A percentile compares a stretch with the other conserved stretches of the same genome.
Conservation (phyloP, 441 rosid species). For the Brassica hybrid region DNA sequence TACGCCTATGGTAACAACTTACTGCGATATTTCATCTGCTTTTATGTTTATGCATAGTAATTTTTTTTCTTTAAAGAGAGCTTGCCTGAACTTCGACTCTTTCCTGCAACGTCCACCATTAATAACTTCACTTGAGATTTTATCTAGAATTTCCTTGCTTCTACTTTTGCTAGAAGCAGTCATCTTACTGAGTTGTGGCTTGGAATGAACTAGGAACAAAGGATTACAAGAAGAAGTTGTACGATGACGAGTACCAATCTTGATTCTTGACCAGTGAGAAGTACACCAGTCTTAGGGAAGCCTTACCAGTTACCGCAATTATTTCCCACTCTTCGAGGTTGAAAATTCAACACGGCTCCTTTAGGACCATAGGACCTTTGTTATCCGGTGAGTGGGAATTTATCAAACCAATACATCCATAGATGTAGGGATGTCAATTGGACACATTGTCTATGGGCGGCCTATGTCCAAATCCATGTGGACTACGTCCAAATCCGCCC, state of each 20-base stretch:
- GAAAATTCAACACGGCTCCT: not conserved
- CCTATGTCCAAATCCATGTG: too few relatives aligned
- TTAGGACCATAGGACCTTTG: not conserved
- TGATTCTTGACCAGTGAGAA: not conserved
- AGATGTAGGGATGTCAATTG: too few relatives aligned
- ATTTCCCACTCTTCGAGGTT: not conserved
- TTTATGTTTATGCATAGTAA: too few relatives aligned
- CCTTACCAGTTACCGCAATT: not conserved
- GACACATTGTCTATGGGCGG: too few relatives aligned
- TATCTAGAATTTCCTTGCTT: not conserved
- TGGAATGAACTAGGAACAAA: constrained; percentile 33
- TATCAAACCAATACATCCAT: not conserved
- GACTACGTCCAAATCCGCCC: too few relatives aligned
- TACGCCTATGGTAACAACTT: too few relatives aligned
- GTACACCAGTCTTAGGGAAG: not conserved
- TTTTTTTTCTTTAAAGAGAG: not conserved
- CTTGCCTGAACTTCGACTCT: not conserved
- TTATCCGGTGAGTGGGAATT: not conserved
- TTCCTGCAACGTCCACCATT: not conserved
- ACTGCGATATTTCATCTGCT: too few relatives aligned
- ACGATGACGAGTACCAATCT: constrained; percentile 18
- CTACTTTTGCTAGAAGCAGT: constrained; percentile 10
- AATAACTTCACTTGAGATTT: constrained; percentile 5
- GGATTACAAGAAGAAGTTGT: constrained; percentile 56
- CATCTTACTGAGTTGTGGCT: not conserved